Base-by-base conservation (phyloP, 2,329 filamentous ascomycete species). In the Penicillium sp. region DNA sequence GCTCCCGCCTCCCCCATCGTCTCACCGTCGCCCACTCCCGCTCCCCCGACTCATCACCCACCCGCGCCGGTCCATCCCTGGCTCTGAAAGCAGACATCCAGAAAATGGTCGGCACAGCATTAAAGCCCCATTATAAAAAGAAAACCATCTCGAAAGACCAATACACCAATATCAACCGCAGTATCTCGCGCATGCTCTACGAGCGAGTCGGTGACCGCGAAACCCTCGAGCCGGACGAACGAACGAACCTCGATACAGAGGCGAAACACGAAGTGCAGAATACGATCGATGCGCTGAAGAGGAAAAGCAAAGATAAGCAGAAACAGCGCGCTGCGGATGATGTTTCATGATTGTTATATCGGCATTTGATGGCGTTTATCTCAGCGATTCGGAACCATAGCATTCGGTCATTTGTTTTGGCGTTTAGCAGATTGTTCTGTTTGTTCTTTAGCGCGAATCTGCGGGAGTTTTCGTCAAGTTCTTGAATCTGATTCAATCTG, bases 111-210 rank as follows among this genome's bases (percentile, higher is more conserved):
- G 89, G 90, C 60, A 79, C 82, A 40, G 90, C 89, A 5, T 79
- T 99, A 41, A 89, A 90, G 63, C 91, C 92, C 31, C 84, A 91
- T 61, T 97, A 93, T 79, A 83, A 87, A 58, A 88, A 88, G 40
- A 87, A 88, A 63, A 84, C 88, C 58, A 82, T 97, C 57, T 91
- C 87, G 16, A 90, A 92, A 62, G 90, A 96, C 55, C 88, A 97
- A 72, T 99, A 96, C 72, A 93, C 90, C 3, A 85, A 86, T 53
- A 96, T 97, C 74, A 97, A 97, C 70, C 87, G 92, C 58, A 88
- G 89, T 56, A 87, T 97, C 32, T 97, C 91, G 40, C 88, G 91
- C 54, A 89, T 88, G 75, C 79, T 99, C 54, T 99, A 99, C 74
- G 91, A 86, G 31, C 77, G 78, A 44, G 81, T 85, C 24, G 80